Base-by-base conservation (phyloP, 2,329 filamentous ascomycete species). In the Phoma sp. region DNA sequence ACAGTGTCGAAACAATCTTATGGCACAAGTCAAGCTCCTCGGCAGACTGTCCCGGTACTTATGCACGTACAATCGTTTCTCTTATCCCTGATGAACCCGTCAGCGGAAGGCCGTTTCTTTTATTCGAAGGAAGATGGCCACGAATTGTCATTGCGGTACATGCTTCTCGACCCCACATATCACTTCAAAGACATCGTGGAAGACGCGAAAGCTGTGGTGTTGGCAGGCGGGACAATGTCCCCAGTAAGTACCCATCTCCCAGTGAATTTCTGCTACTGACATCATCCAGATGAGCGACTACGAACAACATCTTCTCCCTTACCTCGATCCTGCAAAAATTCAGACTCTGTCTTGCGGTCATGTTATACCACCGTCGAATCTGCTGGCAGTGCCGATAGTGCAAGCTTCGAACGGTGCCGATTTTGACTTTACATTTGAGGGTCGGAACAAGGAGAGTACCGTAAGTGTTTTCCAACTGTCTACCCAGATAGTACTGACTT, bases 161-260 rank as follows among this genome's bases (percentile, higher is more conserved):
- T 96, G 64, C 84, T 99, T 4, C 84, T 99, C 0, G 95, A 96
- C 29, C 94, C 95, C 0, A 93, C 93, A 0, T 88, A 94, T 66
- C 91, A 96, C 63, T 98, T 99, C 75, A 89, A 89, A 7, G 90
- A 93, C 10, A 89, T 98, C 46, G 91, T 94, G 2, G 87, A 91
- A 27, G 87, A 90, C 58, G 92, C 95, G 0, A 84, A 92, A 54
- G 91, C 94, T 2, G 90, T 99, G 3, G 89, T 99, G 37, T 80
- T 99, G 3, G 95, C 93, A 0, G 95, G 95, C 54, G 95, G 95
- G 21, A 99, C 95, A 24, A 98, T 99, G 95, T 96, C 95, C 2
- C 95, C 95, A 0, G 82, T 84, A 72, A 68, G 77, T 68, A 4
- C 29, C n/a, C n/a, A 6, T 22, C n/a, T 17, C 24, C 7, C 5